Evolutionary conservation across 768 basidiomycete species (phyloP), one percentile per base, ranked within the genome.

Genomic region (Galerina sulciceps): DNA sequence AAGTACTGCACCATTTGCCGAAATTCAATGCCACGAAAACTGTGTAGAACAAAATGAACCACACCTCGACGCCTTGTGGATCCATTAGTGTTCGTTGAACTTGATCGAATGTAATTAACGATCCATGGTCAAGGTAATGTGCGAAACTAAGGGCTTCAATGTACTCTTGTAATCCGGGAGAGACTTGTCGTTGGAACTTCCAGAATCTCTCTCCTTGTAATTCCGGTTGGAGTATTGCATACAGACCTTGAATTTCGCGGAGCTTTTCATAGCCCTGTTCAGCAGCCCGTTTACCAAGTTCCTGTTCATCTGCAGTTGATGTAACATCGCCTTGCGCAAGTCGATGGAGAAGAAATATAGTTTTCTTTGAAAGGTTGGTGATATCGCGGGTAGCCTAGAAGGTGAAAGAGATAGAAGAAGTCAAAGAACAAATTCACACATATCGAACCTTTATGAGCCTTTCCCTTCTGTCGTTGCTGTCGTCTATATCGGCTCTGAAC

Each of bases 91-190:
- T 79, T 13, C 75, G 63, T 67, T 94, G 90, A 15, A 92, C 89
- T 63, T 89, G 80, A 20, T 78, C 69, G 62, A 84, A 90, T 4
- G 88, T 79, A 54, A 97, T 84, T 55, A 97, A 76, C 2, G 81
- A 72, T 34, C 82, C 80, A 63, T 87, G 77, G 57, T 91, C 85
- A 49, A 96, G 82, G 69, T 91, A 98, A 72, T 95, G 85, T 0
- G 91, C 82, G 69, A 98, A 95, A 66, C 93, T 90, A 56, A 94
- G 76, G 1, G 92, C 95, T 72, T 99, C 97, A 62, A 98, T 93
- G 74, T 94, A 99, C 75, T 99, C 97, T 72, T 99, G 95, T 26
- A 99, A 74, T 3, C 96, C 88, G 1, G 89, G 86, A 6, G 90
- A 91, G 55, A 93, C 76, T 61, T 88, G 84, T 35, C 84, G 82